Evolutionary conservation across 192 early-diverging fungal genomes (phyloP).

Genomic region (Coemansia sp.): DNA sequence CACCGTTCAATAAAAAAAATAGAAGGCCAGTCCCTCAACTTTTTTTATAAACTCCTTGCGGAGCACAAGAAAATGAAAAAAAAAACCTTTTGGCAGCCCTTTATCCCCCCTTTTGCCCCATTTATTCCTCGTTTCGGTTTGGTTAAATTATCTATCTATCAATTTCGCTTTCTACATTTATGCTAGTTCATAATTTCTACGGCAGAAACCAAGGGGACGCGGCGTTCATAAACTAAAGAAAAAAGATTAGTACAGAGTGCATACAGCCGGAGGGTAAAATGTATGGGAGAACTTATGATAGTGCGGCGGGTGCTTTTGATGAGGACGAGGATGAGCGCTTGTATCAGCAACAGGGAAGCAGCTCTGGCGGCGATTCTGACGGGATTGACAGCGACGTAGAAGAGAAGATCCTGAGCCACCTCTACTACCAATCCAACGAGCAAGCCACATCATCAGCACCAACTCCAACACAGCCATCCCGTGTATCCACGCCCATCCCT

Average conservation of each 20-base stretch:
- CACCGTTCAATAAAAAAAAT: background rate
- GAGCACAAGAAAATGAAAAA: no score
- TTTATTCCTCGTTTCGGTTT: background rate
- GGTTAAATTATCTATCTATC: background rate
- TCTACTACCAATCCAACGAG: slow-evolving; percentile 43
- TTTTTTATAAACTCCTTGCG: background rate
- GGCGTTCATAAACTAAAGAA: slow-evolving; percentile 1
- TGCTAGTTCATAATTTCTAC: background rate
- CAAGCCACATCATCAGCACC: slow-evolving; percentile 2
- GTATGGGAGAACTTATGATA: background rate
- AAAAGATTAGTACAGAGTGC: background rate
- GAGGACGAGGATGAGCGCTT: background rate
- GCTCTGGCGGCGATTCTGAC: slow-evolving; percentile 24
- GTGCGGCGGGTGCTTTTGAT: background rate
- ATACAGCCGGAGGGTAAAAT: background rate
- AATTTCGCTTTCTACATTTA: background rate
- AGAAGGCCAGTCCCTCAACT: background rate
- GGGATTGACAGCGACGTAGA: slow-evolving; percentile 48
- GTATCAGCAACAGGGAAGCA: background rate
- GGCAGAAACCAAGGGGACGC: background rate
- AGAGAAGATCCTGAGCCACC: slow-evolving; percentile 46
- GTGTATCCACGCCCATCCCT: background rate
- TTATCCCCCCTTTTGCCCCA: background rate
- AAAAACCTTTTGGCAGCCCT: background rate
- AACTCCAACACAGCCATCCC: background rate